Evolutionary conservation across 805 yeast species (phyloP).

Genomic region (Pichia deserticola): DNA sequence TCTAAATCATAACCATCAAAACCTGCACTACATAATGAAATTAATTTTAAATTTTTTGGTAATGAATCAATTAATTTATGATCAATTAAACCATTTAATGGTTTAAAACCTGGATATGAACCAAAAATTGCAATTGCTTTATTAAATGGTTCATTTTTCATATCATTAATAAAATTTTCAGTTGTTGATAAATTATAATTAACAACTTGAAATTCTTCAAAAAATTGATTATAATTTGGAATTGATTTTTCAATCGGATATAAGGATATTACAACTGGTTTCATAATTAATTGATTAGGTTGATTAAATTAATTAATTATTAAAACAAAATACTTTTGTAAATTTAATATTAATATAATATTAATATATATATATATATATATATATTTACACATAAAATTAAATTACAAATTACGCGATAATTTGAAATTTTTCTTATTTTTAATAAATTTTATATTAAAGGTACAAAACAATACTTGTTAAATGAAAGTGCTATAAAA

Average conservation of each 20-base stretch:
- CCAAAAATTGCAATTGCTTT: conserved; percentile 43
- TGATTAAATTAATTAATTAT: too few species aligned
- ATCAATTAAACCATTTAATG: conserved; percentile 37
- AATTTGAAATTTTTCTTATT: too few species aligned
- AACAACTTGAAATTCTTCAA: conserved; percentile 33
- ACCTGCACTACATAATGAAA: conserved; percentile 52
- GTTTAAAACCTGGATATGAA: conserved; percentile 42
- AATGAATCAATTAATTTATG: conserved; percentile 33
- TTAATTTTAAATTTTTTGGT: conserved; percentile 38
- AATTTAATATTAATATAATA: too few species aligned
- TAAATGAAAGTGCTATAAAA: too few species aligned
- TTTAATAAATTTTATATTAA: too few species aligned
- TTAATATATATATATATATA: too few species aligned
- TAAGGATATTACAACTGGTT: conserved; percentile 35
- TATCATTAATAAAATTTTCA: conserved; percentile 33
- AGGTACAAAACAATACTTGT: too few species aligned
- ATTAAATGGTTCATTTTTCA: conserved; percentile 27
- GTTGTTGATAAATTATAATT: conserved; percentile 35
- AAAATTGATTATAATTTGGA: conserved; percentile 40
- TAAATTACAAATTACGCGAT: too few species aligned
- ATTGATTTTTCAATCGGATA: conserved; percentile 42
- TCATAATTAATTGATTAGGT: background rate
- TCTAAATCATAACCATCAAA: conserved; percentile 36
- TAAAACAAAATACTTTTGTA: too few species aligned
- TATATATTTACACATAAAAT: too few species aligned